phyloP scores from a whole-genome alignment of 495 filamentous ascomycete genomes.

The Bacidia rubella region DNA sequence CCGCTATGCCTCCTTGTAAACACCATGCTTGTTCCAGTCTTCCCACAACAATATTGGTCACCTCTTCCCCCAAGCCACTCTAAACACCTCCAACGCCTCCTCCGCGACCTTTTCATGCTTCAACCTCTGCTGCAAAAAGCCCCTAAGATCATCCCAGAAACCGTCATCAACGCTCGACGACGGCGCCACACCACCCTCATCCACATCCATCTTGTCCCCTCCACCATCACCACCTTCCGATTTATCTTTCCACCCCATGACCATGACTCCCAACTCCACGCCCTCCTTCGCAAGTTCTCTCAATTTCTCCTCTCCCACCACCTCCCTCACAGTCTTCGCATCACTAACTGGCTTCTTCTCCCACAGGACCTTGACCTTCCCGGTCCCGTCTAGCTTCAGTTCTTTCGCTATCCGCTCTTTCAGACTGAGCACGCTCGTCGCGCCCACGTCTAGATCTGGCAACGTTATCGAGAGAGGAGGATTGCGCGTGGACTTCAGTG shows the following conservation, averaged over 20 bases:
- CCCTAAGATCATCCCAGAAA: conserved; percentile 83
- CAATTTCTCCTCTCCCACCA: conserved; percentile 41
- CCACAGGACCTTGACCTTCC: conserved; percentile 71
- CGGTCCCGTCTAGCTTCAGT: conserved; percentile 20
- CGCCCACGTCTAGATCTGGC: conserved; percentile 36
- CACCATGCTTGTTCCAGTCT: not conserved
- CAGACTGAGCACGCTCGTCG: conserved; percentile 57
- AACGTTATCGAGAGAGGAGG: conserved; percentile 50
- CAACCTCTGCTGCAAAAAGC: conserved; percentile 63
- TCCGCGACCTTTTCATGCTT: conserved; percentile 56
- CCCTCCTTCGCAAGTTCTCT: conserved; percentile 10
- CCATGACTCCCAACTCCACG: conserved; percentile 72
- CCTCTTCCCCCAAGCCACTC: conserved; percentile 44
- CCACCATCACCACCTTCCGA: conserved; percentile 22
- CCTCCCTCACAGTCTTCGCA: conserved; percentile 43
- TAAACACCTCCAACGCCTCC: conserved; percentile 52
- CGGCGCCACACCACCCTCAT: conserved; percentile 34
- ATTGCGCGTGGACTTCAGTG: conserved; percentile 63
- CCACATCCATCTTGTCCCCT: conserved; percentile 23
- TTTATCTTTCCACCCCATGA: conserved; percentile 37
- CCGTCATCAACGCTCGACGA: conserved; percentile 48
- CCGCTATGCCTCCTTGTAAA: not conserved
- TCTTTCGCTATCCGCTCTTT: conserved; percentile 44
- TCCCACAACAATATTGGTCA: not conserved
- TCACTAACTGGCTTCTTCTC: conserved; percentile 72